Percentiles rank a stretch among this genome's conserved stretches.
phyloP scores from a whole-genome alignment of 208 protist genomes.

The Willaertia magna region DNA sequence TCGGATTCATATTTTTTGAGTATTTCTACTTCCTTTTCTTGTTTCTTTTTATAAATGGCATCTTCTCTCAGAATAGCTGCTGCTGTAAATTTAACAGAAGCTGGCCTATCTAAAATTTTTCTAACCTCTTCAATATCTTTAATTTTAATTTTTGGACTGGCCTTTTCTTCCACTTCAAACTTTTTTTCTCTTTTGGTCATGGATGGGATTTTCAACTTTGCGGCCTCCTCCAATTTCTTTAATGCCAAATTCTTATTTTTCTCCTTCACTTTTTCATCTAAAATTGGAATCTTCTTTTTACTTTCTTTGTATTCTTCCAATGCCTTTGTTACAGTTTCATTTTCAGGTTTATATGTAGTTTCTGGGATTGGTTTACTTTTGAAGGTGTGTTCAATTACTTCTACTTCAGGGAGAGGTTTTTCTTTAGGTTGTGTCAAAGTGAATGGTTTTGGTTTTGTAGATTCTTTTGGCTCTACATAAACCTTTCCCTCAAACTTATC shows the following conservation, averaged over 20 bases:
- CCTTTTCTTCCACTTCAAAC: background rate
- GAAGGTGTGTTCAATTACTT: background rate
- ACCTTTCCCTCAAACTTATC: too few relatives aligned
- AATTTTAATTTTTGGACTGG: background rate
- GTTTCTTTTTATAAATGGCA: constrained; percentile 21
- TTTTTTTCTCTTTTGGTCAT: background rate
- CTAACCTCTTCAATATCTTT: constrained; percentile 3
- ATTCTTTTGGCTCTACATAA: too few relatives aligned
- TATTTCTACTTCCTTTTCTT: constrained; percentile 19
- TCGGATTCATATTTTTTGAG: constrained; percentile 26
- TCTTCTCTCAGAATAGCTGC: constrained; percentile 35
- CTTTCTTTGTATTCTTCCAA: background rate
- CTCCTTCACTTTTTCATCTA: background rate
- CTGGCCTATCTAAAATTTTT: background rate
- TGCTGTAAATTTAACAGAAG: constrained; percentile 16
- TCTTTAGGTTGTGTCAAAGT: background rate
- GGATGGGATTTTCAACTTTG: background rate
- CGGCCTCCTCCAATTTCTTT: background rate
- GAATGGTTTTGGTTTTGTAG: background rate
- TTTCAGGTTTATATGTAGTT: background rate
- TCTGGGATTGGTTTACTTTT: background rate
- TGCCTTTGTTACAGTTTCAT: background rate
- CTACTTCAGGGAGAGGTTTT: background rate
- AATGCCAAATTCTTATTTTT: background rate
- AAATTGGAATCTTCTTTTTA: background rate